Evolutionary conservation across 345 rosid species (phyloP).

Genomic region (Populus pruinosa): DNA sequence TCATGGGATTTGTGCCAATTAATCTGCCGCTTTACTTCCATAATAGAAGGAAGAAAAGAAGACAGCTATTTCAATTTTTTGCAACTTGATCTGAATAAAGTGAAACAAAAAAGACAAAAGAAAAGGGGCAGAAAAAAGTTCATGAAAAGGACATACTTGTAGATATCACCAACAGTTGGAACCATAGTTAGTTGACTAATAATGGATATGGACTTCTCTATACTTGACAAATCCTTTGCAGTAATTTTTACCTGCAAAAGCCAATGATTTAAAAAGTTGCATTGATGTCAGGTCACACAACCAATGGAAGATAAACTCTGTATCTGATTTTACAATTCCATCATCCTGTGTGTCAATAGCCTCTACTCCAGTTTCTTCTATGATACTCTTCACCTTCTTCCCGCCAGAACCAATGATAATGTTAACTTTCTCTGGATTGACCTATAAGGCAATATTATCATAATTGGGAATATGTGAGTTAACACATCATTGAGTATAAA

Average conservation of each 20-base stretch:
- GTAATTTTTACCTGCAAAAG: constrained; percentile 77
- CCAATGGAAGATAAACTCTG: constrained; percentile 13
- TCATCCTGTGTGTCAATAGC: constrained; percentile 81
- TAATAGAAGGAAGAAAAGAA: neutral
- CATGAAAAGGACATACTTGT: constrained; percentile 42
- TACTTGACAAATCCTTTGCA: constrained; percentile 68
- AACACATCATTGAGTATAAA: constrained; percentile 13
- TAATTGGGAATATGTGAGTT: constrained; percentile 2
- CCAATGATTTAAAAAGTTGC: constrained; percentile 12
- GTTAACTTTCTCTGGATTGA: constrained; percentile 74
- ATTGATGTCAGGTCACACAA: constrained; percentile 12
- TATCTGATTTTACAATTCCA: constrained; percentile 67
- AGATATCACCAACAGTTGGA: constrained; percentile 82
- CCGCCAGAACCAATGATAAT: constrained; percentile 92
- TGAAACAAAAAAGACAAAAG: neutral
- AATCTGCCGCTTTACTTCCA: neutral
- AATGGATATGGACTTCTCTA: constrained; percentile 80
- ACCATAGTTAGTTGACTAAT: constrained; percentile 80
- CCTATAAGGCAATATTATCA: constrained; percentile 38
- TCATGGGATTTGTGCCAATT: neutral
- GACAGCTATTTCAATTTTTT: neutral
- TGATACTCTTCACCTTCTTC: constrained; percentile 91
- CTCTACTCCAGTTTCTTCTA: constrained; percentile 93
- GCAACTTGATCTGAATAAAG: neutral
- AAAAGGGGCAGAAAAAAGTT: neutral